These are phyloP conservation scores for Spathaspora sp. DNA, from an alignment of 1,139 yeast genomes.

Conservation along the genomic window DNA sequence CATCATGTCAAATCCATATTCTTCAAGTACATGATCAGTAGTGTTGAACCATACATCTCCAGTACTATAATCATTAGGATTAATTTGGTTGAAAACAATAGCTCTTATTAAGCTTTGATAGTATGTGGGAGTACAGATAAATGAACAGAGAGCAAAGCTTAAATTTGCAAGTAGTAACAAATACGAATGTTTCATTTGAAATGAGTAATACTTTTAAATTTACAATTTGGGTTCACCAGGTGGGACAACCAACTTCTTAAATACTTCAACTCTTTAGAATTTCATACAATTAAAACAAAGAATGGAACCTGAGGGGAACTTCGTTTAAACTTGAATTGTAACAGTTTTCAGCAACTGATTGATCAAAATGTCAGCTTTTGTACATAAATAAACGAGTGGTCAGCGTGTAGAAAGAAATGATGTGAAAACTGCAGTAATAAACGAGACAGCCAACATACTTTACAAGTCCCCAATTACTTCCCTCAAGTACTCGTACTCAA, in stretches of 20 bases:
- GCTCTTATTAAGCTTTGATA: not conserved
- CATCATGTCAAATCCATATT: not conserved
- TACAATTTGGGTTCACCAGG: not conserved
- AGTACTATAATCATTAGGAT: not conserved
- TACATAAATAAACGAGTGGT: not conserved
- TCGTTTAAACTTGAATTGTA: not conserved
- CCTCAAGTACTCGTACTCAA: no score
- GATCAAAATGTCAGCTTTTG: not conserved
- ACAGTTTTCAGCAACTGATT: not conserved
- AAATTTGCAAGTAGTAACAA: not conserved
- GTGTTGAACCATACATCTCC: not conserved
- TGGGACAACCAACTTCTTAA: not conserved
- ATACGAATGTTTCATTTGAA: not conserved
- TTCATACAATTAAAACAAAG: not conserved
- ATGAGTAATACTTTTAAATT: not conserved
- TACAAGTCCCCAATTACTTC: no score
- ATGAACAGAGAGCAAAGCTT: not conserved
- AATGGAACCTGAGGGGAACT: not conserved
- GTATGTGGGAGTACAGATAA: not conserved
- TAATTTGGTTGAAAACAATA: not conserved
- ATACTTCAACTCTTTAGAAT: not conserved
- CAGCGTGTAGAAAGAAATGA: no score
- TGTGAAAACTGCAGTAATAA: no score
- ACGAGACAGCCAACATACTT: no score
- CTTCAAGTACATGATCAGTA: not conserved